Evolutionary conservation across 192 early-diverging fungal species (phyloP), one percentile per base, ranked within the genome.

Genomic region (Chytriomyces sp.): DNA sequence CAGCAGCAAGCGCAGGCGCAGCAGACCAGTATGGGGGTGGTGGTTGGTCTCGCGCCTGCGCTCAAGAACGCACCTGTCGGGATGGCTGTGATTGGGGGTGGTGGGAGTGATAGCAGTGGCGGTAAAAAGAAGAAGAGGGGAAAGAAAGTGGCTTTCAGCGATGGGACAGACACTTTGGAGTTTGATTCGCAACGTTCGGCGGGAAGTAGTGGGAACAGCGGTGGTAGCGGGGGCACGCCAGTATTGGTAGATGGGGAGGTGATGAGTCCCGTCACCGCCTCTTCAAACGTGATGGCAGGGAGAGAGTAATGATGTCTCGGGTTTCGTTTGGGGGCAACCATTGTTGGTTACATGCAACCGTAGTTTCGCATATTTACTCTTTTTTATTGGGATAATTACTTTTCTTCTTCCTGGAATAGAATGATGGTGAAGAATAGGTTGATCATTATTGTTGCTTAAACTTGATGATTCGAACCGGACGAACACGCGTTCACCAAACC

Each of bases 21-120:
- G n/a, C 5, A 31, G 31, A 28, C 28, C 5, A 12, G 31, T 7
- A 8, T 34, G n/a, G 14, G n/a, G 5, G 56, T 70, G 41, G 68
- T 70, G 4, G 53, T 70, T 8, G 68, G 55, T n/a, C 12, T 70
- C 5, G 68, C 68, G 32, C 68, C 55, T 25, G 54, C 68, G 39
- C 22, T 57, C 12, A 32, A 5, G 7, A 31, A 6, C 7, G 6
- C 8, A 14, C 55, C 68, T 17, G 68, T 38, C 17, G 25, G 39
- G 14, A 59, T 59, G 68, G 8, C 19, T 19, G 53, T 36, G 30
- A n/a, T 12, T 31, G 41, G 8, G 0, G 41, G n/a, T 39, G 17
- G 17, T 56, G 36, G 31, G 10, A 36, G 12, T 36, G 25, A 10
- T 5, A 36, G 31, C 37, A 25, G 12, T 30, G 59, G 59, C 37